Conservation (phyloP, 331 rosid genomes). For the Rosa hybrid region DNA sequence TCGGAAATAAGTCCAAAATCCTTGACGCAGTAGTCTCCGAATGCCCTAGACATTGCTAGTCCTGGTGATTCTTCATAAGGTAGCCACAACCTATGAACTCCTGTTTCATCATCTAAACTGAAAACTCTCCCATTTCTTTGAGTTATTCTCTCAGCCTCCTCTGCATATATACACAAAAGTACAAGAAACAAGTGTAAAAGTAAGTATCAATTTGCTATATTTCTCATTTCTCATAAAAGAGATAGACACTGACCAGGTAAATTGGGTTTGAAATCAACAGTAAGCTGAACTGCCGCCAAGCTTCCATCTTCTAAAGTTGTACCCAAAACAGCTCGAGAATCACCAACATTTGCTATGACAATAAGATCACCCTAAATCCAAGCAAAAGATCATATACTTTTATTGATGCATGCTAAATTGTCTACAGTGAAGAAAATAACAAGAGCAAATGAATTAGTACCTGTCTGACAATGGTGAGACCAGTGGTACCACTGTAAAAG, state of each 20-base stretch:
- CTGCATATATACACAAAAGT: constrained; percentile 38
- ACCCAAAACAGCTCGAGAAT: constrained; percentile 92
- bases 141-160: constrained; percentile 86
- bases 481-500: constrained; percentile 89
- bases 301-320: constrained; percentile 81
- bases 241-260: constrained; percentile 72
- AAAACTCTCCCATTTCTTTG: constrained; percentile 79
- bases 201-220: background rate
- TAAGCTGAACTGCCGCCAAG: constrained; percentile 68
- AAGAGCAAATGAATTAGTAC: constrained; percentile 20
- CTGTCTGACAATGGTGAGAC: constrained; percentile 86
- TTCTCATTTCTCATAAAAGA: background rate
- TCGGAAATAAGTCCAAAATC: constrained; percentile 82
- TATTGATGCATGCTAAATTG: background rate
- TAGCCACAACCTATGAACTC: constrained; percentile 86
- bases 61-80: constrained; percentile 85
- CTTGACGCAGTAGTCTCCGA: constrained; percentile 89
- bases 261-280: constrained; percentile 95
- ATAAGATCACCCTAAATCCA: constrained; percentile 67
- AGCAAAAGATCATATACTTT: background rate
- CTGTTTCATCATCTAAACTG: constrained; percentile 82
- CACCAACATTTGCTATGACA: constrained; percentile 85
- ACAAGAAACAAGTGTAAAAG: background rate
- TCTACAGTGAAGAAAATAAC: background rate
- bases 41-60: constrained; percentile 97